phyloP scores from a whole-genome alignment of 768 basidiomycete species.

The Leccinum imitatum region DNA sequence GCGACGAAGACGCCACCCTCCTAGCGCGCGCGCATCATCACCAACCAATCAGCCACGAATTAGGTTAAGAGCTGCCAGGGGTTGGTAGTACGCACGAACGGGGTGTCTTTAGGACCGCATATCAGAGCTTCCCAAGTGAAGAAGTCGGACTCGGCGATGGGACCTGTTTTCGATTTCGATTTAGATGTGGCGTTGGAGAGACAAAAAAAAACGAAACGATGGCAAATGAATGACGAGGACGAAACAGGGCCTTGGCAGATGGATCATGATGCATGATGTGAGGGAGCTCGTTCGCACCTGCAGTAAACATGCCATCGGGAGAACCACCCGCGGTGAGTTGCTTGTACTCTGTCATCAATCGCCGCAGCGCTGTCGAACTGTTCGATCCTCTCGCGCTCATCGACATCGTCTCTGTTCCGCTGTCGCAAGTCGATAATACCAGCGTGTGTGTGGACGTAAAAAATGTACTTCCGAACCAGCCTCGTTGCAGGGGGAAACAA shows the following conservation, averaged over 20 bases:
- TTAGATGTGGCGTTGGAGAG: neutral
- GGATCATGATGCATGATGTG: too few species aligned
- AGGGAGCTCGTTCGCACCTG: conserved; percentile 45
- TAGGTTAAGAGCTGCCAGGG: neutral
- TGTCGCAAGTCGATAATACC: neutral
- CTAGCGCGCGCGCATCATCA: conserved; percentile 36
- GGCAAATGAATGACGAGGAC: neutral
- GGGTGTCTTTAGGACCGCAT: conserved; percentile 90
- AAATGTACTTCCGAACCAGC: neutral
- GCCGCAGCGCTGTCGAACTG: conserved; percentile 72
- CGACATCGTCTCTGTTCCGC: neutral
- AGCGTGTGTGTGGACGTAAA: neutral
- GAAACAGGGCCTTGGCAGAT: neutral
- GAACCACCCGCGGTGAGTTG: conserved; percentile 78
- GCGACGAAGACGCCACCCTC: conserved; percentile 96
- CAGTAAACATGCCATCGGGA: conserved; percentile 96
- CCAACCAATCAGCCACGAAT: neutral
- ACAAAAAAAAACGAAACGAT: neutral
- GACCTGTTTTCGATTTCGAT: conserved; percentile 50
- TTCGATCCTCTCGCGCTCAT: conserved; percentile 57
- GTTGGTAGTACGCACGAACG: conserved; percentile 61
- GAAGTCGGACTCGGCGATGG: conserved; percentile 89
- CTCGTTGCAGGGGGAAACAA: neutral
- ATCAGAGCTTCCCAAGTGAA: conserved; percentile 97
- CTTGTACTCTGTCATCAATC: conserved; percentile 93